Evolutionary conservation across 495 filamentous ascomycete species (phyloP).

Genomic region (Podospora anserina): DNA sequence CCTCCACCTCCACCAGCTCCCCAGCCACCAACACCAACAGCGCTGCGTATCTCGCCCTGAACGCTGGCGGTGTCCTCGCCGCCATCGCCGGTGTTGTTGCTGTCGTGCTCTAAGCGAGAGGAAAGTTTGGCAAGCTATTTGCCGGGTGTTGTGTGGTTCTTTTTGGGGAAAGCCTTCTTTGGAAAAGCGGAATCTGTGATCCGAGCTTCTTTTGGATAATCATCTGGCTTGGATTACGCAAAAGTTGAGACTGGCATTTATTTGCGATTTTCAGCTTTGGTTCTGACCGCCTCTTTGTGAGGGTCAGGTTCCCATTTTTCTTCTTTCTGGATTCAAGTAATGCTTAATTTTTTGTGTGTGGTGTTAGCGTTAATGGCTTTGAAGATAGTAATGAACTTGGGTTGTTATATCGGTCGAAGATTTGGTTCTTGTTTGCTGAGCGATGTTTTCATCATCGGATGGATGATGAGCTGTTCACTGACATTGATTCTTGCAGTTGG

Average conservation of each 20-base stretch:
- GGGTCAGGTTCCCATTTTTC: neutral
- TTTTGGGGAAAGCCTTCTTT: neutral
- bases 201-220: neutral
- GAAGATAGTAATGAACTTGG: slow-evolving; percentile 12
- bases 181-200: neutral
- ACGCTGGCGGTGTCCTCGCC: slow-evolving; percentile 32
- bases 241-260: neutral
- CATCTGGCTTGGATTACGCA: neutral
- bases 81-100: slow-evolving; percentile 37
- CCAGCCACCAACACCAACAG: slow-evolving; percentile 28
- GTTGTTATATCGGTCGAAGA: neutral
- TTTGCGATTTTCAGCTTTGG: neutral
- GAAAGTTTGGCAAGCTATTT: neutral
- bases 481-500: neutral
- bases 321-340: slow-evolving; percentile 3
- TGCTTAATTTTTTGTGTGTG: slow-evolving; percentile 11
- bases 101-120: slow-evolving; percentile 29
- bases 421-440: neutral
- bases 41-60: slow-evolving; percentile 34
- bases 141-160: neutral
- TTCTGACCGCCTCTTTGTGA: neutral
- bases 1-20: slow-evolving; percentile 24
- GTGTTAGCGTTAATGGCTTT: slow-evolving; percentile 11
- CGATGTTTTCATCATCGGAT: neutral
- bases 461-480: neutral